Evolutionary conservation across 2,329 filamentous ascomycete species (phyloP).

Genomic region (Colletotrichum kahawae): DNA sequence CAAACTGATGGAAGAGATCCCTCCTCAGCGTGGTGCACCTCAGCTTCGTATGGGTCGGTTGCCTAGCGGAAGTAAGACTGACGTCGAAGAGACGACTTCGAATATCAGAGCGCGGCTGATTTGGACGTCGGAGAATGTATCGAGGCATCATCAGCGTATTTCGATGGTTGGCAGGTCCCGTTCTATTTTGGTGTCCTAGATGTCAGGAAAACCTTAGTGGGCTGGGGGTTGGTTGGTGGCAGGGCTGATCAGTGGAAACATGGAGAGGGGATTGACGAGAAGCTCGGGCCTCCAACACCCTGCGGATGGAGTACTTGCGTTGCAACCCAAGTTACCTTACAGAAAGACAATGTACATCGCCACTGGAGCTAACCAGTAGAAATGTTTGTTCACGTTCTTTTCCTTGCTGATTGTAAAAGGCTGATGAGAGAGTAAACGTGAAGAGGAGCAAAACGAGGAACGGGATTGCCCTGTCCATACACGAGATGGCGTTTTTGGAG

Average conservation of each 20-base stretch:
- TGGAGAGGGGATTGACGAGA: constrained; percentile 5
- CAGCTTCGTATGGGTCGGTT: not conserved
- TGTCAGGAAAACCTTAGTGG: not conserved
- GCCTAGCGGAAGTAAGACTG: not conserved
- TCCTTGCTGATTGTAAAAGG: not conserved
- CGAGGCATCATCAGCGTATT: not conserved
- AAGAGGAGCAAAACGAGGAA: not conserved
- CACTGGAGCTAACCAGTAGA: not conserved
- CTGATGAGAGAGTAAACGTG: not conserved
- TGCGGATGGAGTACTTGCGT: not conserved
- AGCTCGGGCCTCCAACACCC: constrained; percentile 3
- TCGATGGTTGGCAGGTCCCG: not conserved
- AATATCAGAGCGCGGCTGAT: not conserved
- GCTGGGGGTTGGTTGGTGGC: not conserved
- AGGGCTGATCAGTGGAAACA: constrained; percentile 5
- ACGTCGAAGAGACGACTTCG: not conserved
- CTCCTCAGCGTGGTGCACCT: not conserved
- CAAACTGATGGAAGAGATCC: not conserved
- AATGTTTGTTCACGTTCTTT: not conserved
- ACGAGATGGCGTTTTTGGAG: not conserved
- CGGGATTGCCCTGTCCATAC: not conserved
- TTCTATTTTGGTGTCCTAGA: constrained; percentile 3
- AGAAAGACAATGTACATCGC: not conserved
- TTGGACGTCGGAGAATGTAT: not conserved
- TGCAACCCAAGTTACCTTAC: not conserved